Conservation (phyloP, 495 filamentous ascomycete species). For the Podospora didyma region DNA sequence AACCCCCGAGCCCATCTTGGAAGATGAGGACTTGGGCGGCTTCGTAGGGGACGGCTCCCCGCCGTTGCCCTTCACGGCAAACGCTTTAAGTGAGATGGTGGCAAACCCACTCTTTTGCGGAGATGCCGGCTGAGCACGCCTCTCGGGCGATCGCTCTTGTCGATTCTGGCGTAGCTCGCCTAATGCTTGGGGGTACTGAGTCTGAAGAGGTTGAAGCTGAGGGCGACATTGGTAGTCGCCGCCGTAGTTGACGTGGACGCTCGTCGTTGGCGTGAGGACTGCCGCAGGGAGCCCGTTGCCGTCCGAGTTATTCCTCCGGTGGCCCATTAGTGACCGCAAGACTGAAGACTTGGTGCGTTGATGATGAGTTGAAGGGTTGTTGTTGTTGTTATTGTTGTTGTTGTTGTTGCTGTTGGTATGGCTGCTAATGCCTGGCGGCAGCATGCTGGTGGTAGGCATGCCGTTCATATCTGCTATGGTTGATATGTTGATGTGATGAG, state of each 20-base stretch:
- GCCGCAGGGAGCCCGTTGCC: slow-evolving; percentile 36
- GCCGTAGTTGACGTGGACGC: slow-evolving; percentile 5
- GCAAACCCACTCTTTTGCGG: slow-evolving; percentile 63
- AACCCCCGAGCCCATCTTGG: not conserved
- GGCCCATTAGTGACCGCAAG: slow-evolving; percentile 52
- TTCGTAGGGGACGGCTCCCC: slow-evolving; percentile 50
- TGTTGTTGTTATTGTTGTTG: not conserved
- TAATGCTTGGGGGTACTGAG: slow-evolving; percentile 35
- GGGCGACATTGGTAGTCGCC: slow-evolving; percentile 1
- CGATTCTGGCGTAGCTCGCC: slow-evolving; percentile 49
- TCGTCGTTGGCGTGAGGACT: slow-evolving; percentile 14
- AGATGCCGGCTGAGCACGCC: slow-evolving; percentile 32
- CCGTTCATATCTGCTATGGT: too few relatives aligned
- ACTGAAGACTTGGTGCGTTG: slow-evolving; percentile 55
- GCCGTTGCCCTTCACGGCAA: slow-evolving; percentile 22
- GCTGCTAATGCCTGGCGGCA: slow-evolving; percentile 2
- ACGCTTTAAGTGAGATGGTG: slow-evolving; percentile 60
- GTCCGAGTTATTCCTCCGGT: slow-evolving; percentile 47
- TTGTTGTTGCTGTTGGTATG: slow-evolving; percentile 12
- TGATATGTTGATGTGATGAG: too few relatives aligned
- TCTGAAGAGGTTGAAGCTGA: slow-evolving; percentile 15
- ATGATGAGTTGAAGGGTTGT: slow-evolving; percentile 14
- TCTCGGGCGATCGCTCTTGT: slow-evolving; percentile 39
- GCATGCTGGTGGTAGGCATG: too few relatives aligned
- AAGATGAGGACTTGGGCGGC: slow-evolving; percentile 28